Evolutionary conservation across 2,329 filamentous ascomycete genomes (phyloP).

Genomic region (Ophiostoma tasmaniense): DNA sequence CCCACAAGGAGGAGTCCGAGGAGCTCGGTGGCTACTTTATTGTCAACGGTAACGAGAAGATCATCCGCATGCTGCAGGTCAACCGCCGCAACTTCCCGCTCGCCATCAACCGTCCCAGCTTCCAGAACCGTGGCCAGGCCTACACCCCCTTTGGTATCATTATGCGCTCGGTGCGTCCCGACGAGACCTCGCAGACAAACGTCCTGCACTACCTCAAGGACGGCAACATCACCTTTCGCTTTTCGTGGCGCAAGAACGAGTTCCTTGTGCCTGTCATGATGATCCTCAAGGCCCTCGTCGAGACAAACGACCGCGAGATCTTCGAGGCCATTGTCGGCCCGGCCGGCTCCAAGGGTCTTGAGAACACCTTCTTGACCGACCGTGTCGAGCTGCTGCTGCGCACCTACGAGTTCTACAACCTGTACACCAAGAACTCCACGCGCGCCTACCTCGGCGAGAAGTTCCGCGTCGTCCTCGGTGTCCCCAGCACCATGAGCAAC

Average conservation of each 20-base stretch:
- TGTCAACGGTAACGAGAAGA: constrained; percentile 94
- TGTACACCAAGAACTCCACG: constrained; percentile 75
- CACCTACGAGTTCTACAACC: constrained; percentile 83
- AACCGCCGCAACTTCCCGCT: constrained; percentile 90
- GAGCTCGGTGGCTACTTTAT: constrained; percentile 96
- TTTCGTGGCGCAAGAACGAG: constrained; percentile 96
- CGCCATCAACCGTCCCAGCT: constrained; percentile 86
- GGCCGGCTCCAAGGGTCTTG: constrained; percentile 63
- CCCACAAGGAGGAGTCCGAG: constrained; percentile 88
- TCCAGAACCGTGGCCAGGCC: constrained; percentile 73
- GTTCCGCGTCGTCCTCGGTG: constrained; percentile 78
- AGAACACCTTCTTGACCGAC: constrained; percentile 91
- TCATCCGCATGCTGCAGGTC: constrained; percentile 85
- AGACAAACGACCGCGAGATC: constrained; percentile 94
- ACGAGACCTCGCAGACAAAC: constrained; percentile 96
- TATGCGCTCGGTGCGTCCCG: constrained; percentile 85
- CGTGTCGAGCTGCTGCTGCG: constrained; percentile 84
- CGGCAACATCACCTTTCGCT: constrained; percentile 92
- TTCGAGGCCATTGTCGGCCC: constrained; percentile 86
- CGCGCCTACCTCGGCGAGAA: constrained; percentile 82
- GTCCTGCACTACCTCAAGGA: constrained; percentile 92
- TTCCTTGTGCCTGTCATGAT: constrained; percentile 95
- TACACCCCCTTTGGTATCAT: constrained; percentile 90
- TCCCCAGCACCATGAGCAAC: constrained; percentile 75
- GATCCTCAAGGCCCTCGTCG: constrained; percentile 87